phyloP scores from a whole-genome alignment of 2,329 filamentous ascomycete species.

The Corynespora cassiicola region DNA sequence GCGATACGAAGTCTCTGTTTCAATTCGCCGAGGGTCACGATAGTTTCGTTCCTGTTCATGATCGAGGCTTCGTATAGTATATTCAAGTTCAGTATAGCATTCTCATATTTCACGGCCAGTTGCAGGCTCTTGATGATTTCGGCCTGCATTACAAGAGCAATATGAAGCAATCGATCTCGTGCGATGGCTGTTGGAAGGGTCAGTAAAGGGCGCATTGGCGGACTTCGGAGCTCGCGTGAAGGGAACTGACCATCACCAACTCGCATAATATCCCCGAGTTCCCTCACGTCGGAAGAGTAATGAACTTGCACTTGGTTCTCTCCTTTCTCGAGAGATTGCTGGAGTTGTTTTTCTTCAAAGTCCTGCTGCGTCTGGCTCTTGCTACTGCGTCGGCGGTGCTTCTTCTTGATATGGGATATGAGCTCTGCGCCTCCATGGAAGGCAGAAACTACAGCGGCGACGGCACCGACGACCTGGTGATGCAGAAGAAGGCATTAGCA shows the following conservation, averaged over 20 bases:
- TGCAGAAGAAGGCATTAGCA: conserved; percentile 12
- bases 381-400: conserved; percentile 30
- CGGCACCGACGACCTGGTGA: conserved; percentile 46
- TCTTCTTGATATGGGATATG: conserved; percentile 42
- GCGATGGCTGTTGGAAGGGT: conserved; percentile 36
- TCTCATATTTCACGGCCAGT: conserved; percentile 42
- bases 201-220: conserved; percentile 11
- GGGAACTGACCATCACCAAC: conserved; percentile 46
- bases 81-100: conserved; percentile 41
- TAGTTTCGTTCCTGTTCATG: conserved; percentile 40
- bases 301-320: conserved; percentile 42
- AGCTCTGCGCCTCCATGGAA: conserved; percentile 51
- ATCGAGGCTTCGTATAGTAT: conserved; percentile 46
- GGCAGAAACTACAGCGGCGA: conserved; percentile 51
- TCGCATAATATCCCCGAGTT: conserved; percentile 43
- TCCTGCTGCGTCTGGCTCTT: conserved; percentile 34
- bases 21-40: conserved; percentile 42
- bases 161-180: conserved; percentile 44
- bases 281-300: conserved; percentile 40
- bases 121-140: conserved; percentile 49
- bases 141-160: conserved; percentile 48
- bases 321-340: conserved; percentile 45
- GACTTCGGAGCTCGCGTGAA: conserved; percentile 13
- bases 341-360: conserved; percentile 46
- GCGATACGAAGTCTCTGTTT: conserved; percentile 43